Evolutionary conservation across 495 filamentous ascomycete species (phyloP).

Genomic region (Monascus purpureus): DNA sequence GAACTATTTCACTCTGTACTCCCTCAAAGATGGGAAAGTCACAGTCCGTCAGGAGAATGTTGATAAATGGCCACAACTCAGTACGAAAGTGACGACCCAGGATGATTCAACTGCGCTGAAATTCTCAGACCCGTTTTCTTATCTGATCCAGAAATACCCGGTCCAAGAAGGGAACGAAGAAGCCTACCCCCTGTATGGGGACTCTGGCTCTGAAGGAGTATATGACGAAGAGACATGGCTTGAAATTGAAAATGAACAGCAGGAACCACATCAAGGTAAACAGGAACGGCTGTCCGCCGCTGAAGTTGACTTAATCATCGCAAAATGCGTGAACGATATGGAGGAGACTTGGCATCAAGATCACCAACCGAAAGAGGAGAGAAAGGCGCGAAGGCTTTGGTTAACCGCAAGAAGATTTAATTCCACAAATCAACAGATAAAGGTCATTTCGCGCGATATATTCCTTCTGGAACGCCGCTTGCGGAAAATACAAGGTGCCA

Average conservation of each 20-base stretch:
- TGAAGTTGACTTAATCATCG: constrained; percentile 36
- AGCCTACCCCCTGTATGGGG: constrained; percentile 47
- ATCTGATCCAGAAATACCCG: constrained; percentile 34
- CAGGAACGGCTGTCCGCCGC: constrained; percentile 21
- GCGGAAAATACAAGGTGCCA: constrained; percentile 29
- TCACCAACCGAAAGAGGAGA: constrained; percentile 37
- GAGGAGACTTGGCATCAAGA: constrained; percentile 42
- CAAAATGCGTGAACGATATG: constrained; percentile 36
- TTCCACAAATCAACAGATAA: constrained; percentile 15
- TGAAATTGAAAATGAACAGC: constrained; percentile 47
- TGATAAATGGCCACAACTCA: constrained; percentile 10
- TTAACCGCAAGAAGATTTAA: constrained; percentile 23
- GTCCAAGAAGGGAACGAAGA: constrained; percentile 27
- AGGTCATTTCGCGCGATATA: constrained; percentile 9
- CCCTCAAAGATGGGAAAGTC: constrained; percentile 8
- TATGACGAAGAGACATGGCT: constrained; percentile 43
- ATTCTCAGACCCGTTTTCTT: constrained; percentile 13
- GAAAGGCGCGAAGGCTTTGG: constrained; percentile 51
- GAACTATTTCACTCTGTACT: constrained; percentile 15
- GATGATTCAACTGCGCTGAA: neutral
- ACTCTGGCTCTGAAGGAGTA: constrained; percentile 44
- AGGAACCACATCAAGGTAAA: constrained; percentile 7
- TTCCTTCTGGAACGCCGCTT: constrained; percentile 33
- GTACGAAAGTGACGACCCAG: neutral
- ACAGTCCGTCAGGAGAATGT: constrained; percentile 12